Percentiles rank a stretch among this genome's conserved stretches.
Evolutionary conservation across 1,284 basidiomycete species (phyloP).

Genomic region (Heterobasidion irregulare): DNA sequence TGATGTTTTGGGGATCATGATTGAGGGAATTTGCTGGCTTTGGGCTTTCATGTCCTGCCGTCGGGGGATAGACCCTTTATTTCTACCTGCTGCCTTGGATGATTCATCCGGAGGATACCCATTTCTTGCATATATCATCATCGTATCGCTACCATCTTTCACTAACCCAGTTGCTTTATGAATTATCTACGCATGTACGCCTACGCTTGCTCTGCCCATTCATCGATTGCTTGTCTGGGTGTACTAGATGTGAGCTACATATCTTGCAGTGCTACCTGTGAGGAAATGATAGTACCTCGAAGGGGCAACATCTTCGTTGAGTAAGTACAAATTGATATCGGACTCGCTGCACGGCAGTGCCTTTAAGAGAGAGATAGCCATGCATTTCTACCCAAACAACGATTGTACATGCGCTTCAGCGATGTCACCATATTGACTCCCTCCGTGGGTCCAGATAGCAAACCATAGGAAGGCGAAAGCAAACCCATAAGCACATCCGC

Average conservation of each 20-base stretch:
- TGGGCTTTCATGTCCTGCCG: not conserved
- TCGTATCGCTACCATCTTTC: not conserved
- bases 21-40: not conserved
- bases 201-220: not conserved
- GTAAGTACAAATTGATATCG: too few species aligned
- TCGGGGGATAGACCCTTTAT: not conserved
- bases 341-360: too few species aligned
- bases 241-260: too few species aligned
- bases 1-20: slow-evolving; percentile 16
- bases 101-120: not conserved
- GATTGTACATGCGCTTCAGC: slow-evolving; percentile 9
- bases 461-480: slow-evolving; percentile 56
- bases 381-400: slow-evolving; percentile 2
- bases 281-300: too few species aligned
- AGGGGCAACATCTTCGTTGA: too few species aligned
- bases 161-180: slow-evolving; percentile 1
- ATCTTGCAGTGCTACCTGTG: too few species aligned
- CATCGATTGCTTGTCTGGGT: not conserved
- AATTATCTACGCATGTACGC: not conserved
- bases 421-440: slow-evolving; percentile 17
- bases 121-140: slow-evolving; percentile 1
- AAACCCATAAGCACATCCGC: slow-evolving; percentile 55
- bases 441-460: slow-evolving; percentile 38
- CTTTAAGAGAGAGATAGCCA: too few species aligned
- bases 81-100: not conserved